Percentiles rank a stretch among this genome's conserved stretches.
Evolutionary conservation across 306 rosid species (phyloP).

Genomic region (Phaseolus lunatus): DNA sequence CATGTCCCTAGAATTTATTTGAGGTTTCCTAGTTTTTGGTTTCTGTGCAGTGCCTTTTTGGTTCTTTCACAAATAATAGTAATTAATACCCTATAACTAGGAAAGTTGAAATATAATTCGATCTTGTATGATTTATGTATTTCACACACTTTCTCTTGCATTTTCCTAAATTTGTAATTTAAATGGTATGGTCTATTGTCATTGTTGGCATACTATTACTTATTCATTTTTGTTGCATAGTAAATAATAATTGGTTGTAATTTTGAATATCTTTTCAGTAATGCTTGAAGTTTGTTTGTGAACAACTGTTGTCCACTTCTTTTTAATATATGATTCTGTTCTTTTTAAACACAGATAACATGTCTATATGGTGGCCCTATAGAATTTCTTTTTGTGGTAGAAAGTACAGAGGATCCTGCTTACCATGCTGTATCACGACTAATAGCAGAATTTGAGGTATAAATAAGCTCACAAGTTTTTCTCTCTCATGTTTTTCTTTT

Average conservation of each 20-base stretch:
- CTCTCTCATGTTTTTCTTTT: not conserved
- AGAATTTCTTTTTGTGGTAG: constrained; percentile 78
- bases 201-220: constrained; percentile 3
- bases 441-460: constrained; percentile 74
- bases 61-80: constrained; percentile 28
- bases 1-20: constrained; percentile 12
- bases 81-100: not conserved
- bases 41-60: constrained; percentile 11
- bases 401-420: constrained; percentile 94
- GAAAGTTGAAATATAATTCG: constrained; percentile 13
- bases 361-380: constrained; percentile 95
- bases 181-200: constrained; percentile 25
- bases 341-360: constrained; percentile 66
- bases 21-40: constrained; percentile 28
- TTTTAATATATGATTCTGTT: constrained; percentile 32
- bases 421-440: constrained; percentile 74
- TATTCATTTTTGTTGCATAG: constrained; percentile 32
- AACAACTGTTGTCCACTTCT: constrained; percentile 9
- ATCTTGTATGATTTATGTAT: constrained; percentile 9
- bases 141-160: constrained; percentile 17
- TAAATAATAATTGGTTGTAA: constrained; percentile 23
- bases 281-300: constrained; percentile 29
- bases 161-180: constrained; percentile 33
- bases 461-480: constrained; percentile 7
- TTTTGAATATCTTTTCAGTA: constrained; percentile 33